Base-by-base conservation (phyloP, 2,329 filamentous ascomycete genomes). In the Cladosporium colombiae region DNA sequence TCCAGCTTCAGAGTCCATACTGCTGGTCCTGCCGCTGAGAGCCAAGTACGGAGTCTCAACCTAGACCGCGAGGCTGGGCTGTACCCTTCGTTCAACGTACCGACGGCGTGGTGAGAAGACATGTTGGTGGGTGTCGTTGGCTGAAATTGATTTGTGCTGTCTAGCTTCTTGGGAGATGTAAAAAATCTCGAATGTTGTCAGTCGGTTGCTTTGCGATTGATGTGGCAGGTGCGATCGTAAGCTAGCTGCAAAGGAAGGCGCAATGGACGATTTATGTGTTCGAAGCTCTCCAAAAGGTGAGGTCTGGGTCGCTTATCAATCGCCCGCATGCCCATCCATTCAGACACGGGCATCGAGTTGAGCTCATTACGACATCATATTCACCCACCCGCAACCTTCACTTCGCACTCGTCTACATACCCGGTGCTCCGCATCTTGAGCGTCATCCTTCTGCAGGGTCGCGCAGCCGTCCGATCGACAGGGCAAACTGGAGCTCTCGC, bases 21-120 rank as follows among this genome's bases (percentile, higher is more conserved):
- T 29, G 7, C 27, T 29, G 3, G 27, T 7, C 27, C 27, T 29
- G 27, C 27, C 7, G 27, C 27, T 29, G 27, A 29, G 27, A 29
- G 27, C 3, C 27, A 3, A 29, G 27, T 29, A 7, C 7, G 27
- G 27, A 29, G 27, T 29, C 27, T 29, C 3, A 29, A 29, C 27
- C 27, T 29, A 29, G 27, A 29, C 27, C 27, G 27, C 27, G 27
- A 29, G 27, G 27, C 7, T 29, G 3, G 27, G 27, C 7, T 29
- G 27, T 7, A 29, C 7, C 27, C 27, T 29, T 29, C 27, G 7
- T 29, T 29, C 27, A 29, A n/a, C 27, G 27, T 29, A 29, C 27
- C 61, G 61, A 74, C 65, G 61, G 72, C 73, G 70, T 77, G 75
- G 68, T 77, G 75, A 40, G 73, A 73, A 46, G 50, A 56, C 61